These are phyloP conservation scores for Sonneratia caseolaris DNA, from an alignment of 345 rosid species.

Conservation along the genomic window DNA sequence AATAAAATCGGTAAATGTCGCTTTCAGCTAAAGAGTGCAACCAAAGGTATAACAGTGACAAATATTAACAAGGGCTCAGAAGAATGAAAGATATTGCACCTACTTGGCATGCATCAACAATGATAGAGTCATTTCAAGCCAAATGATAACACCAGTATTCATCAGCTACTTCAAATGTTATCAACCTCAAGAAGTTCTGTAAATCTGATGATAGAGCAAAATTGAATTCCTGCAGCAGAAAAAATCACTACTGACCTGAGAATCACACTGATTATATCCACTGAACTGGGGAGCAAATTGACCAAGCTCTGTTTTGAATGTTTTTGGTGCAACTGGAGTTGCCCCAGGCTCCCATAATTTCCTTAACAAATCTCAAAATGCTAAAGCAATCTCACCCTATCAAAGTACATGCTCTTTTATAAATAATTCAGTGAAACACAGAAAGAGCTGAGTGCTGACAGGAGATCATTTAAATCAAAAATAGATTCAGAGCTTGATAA, in stretches of 20 bases:
- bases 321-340: constrained; percentile 69
- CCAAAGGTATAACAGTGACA: neutral
- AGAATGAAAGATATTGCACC: constrained; percentile 22
- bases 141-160: constrained; percentile 86
- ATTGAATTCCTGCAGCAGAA: neutral
- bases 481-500: constrained; percentile 6
- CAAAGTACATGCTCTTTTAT: constrained; percentile 10
- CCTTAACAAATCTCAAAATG: constrained; percentile 87
- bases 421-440: neutral
- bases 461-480: neutral
- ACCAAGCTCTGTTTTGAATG: constrained; percentile 88
- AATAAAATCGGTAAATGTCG: neutral
- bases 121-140: constrained; percentile 86
- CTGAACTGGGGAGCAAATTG: constrained; percentile 92
- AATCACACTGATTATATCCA: constrained; percentile 98
- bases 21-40: neutral
- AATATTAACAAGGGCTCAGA: neutral
- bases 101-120: constrained; percentile 88
- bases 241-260: constrained; percentile 63
- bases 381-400: constrained; percentile 94
- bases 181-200: neutral
- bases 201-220: neutral
- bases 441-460: neutral
- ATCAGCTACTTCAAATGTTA: constrained; percentile 60
- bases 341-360: constrained; percentile 95